Evolutionary conservation across 306 rosid genomes (phyloP).

Genomic region (Urtica urens): DNA sequence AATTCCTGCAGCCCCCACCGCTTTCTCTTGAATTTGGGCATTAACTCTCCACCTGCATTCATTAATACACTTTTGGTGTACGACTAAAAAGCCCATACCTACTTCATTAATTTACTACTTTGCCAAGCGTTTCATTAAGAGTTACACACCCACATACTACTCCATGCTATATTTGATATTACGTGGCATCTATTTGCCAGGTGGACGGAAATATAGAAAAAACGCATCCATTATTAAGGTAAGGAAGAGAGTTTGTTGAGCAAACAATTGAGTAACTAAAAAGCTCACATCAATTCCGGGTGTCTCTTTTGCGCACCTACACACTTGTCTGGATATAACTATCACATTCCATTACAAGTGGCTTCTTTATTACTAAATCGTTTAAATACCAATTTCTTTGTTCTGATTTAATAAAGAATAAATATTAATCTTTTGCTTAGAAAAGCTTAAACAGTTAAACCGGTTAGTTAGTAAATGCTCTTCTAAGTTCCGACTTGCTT

Average conservation of each 20-base stretch:
- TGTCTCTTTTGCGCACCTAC: background rate
- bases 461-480: too few species aligned
- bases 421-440: too few species aligned
- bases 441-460: too few species aligned
- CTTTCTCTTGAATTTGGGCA: constrained; percentile 22
- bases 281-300: background rate
- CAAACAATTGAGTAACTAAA: too few species aligned
- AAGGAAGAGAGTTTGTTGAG: constrained; percentile 6
- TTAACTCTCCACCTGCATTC: constrained; percentile 24
- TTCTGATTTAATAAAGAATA: too few species aligned
- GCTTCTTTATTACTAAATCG: constrained; percentile 27
- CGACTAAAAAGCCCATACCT: background rate
- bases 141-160: background rate
- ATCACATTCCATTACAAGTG: constrained; percentile 5
- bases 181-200: too few species aligned
- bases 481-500: too few species aligned
- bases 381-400: too few species aligned
- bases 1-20: constrained; percentile 13
- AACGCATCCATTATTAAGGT: too few species aligned
- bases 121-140: background rate
- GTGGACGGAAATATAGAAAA: too few species aligned
- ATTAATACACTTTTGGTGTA: background rate
- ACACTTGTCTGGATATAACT: too few species aligned
- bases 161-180: background rate
- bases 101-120: background rate